Percentiles rank a stretch among this genome's conserved stretches.
phyloP scores from a whole-genome alignment of 176 grass and related monocot species.

The Rhipidocladum racemiflorum region DNA sequence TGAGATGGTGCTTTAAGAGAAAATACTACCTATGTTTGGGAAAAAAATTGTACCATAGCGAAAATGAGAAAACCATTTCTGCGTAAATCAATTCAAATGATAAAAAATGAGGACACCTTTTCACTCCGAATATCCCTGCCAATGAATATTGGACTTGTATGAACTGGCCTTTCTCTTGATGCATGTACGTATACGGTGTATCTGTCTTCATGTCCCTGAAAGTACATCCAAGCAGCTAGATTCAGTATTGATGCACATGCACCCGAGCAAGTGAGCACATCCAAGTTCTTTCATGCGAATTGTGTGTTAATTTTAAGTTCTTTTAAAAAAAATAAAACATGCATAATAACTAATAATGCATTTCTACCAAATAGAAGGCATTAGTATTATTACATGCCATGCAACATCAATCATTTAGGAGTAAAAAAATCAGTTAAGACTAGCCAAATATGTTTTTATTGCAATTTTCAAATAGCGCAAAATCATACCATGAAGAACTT shows the following conservation, averaged over 20 bases:
- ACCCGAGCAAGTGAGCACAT: not conserved
- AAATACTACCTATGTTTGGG: not conserved
- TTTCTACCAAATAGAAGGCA: not conserved
- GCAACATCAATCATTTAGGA: not conserved
- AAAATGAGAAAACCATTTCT: not conserved
- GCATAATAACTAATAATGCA: not conserved
- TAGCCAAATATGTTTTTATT: not conserved
- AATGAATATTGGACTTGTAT: constrained; percentile 70
- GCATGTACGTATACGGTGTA: constrained; percentile 94
- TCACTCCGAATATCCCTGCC: constrained; percentile 80
- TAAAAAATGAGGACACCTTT: constrained; percentile 33
- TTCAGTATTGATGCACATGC: constrained; percentile 13
- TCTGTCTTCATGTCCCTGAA: constrained; percentile 92
- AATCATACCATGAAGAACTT: constrained; percentile 90
- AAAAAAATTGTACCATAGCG: not conserved
- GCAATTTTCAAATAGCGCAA: constrained; percentile 15
- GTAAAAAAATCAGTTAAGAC: not conserved
- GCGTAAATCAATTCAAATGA: not conserved
- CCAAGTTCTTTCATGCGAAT: constrained; percentile 7
- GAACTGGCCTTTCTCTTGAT: constrained; percentile 69
- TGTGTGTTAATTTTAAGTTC: not conserved
- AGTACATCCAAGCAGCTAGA: constrained; percentile 13
- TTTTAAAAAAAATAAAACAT: not conserved
- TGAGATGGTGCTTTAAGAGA: not conserved
- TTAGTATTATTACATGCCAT: not conserved